Conservation (phyloP, 768 basidiomycete genomes). For the Leucosporidium creatinivorum region DNA sequence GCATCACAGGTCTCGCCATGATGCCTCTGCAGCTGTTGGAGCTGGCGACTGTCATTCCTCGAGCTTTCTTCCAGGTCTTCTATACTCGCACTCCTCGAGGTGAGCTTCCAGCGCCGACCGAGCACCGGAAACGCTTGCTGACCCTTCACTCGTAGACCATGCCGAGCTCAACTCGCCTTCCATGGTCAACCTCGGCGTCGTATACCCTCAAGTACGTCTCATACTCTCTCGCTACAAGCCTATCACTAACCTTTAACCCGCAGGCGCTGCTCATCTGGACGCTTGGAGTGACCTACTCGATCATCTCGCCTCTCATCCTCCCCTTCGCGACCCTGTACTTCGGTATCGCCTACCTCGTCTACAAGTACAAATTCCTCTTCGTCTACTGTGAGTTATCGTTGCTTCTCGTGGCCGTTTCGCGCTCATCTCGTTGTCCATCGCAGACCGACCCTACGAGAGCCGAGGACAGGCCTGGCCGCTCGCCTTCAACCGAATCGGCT, state of each 20-base stretch:
- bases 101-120: constrained; percentile 39
- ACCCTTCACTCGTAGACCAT: constrained; percentile 55
- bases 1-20: constrained; percentile 75
- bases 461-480: constrained; percentile 97
- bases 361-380: constrained; percentile 95
- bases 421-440: too few species aligned
- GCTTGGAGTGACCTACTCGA: constrained; percentile 88
- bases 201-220: constrained; percentile 61
- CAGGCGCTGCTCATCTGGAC: constrained; percentile 90
- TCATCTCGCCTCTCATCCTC: constrained; percentile 89
- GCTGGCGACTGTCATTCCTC: constrained; percentile 76
- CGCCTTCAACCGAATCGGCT: constrained; percentile 82
- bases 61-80: constrained; percentile 64
- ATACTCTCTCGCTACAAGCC: too few species aligned
- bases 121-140: neutral
- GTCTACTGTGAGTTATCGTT: constrained; percentile 51
- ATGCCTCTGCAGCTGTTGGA: constrained; percentile 92
- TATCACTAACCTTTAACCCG: neutral
- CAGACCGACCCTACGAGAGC: constrained; percentile 88
- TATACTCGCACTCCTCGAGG: constrained; percentile 85
- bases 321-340: constrained; percentile 95
- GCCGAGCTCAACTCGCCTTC: constrained; percentile 96
- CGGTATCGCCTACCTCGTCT: constrained; percentile 88
- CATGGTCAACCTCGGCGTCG: constrained; percentile 94
- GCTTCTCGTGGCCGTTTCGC: neutral